Evolutionary conservation across 2,329 filamentous ascomycete genomes (phyloP), one percentile per base, ranked within the genome.

Genomic region (Lasiodiplodia citricola): DNA sequence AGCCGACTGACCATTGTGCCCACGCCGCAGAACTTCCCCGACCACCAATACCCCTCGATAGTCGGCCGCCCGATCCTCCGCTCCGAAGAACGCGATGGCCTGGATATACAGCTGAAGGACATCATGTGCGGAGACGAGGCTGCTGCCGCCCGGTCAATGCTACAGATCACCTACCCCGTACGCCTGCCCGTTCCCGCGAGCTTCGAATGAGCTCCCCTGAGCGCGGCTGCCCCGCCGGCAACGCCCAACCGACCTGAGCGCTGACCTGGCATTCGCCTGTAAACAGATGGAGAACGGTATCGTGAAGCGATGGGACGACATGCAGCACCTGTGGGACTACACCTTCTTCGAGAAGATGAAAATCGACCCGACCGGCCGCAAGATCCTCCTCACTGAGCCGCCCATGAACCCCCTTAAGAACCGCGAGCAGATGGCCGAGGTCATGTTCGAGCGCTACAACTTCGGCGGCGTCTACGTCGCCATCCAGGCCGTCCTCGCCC

Each of bases 121-220:
- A 97, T 99, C 80, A 99, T 99, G 96, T 98, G 95, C 83, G 96
- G 96, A 80, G 96, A 99, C 84, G 95, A 99, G 84, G 96, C 96
- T 62, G 94, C 96, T 18, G 94, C 94, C 66, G 95, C 96, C 73
- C 90, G 96, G 77, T 97, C 92, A 71, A 97, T 97, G 94, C 90
- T 99, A 70, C 96, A 99, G 82, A 96, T 99, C 79, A 97, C 92
- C 82, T 99, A 99, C 81, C 96, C 96, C 75, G 89, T 91, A 87
- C 74, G 87, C 23, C 31, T 60, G 57, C 58, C 41, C 21, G 38
- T 69, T 70, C 69, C 72, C 68, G 38, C 65, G 38, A 64, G 66
- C 57, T 62, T 62, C 44, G 50, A 37, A 44, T n/a, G 58, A 51
- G 58, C 37, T 63, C 66, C 54, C 66, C 66, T 67, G 55, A 67